A percentile compares a stretch with the other conserved stretches of the same genome.
These are phyloP conservation scores for Syzygium aqueum DNA, from an alignment of 345 rosid species.

Conservation along the genomic window DNA sequence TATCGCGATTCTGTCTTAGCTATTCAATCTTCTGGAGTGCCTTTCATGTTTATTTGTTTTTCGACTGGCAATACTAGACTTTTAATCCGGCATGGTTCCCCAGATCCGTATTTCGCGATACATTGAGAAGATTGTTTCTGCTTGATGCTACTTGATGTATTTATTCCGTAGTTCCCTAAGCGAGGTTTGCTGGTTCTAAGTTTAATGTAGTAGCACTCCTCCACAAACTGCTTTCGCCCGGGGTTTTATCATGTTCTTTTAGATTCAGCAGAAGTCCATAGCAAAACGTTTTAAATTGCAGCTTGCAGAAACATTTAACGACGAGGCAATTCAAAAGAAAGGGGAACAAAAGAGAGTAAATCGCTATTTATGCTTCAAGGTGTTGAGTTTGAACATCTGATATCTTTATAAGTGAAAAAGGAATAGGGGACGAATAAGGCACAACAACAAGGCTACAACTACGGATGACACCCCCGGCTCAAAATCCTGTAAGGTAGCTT, in stretches of 20 bases:
- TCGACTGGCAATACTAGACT: background rate
- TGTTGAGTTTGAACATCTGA: background rate
- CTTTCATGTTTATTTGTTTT: background rate
- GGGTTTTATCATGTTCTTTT: background rate
- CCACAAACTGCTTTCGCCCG: background rate
- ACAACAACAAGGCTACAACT: background rate
- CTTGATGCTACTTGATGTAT: background rate
- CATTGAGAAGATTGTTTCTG: background rate
- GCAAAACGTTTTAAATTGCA: background rate
- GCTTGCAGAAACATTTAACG: background rate
- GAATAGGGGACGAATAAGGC: background rate
- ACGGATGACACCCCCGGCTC: background rate
- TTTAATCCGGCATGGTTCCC: background rate
- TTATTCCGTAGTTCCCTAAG: background rate
- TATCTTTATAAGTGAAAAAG: background rate
- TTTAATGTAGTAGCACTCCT: background rate
- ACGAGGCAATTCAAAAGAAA: background rate
- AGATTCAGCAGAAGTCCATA: background rate
- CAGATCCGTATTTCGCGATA: fast-evolving
- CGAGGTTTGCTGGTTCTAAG: background rate
- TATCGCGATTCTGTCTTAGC: background rate
- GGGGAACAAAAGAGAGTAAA: background rate
- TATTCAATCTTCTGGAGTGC: background rate
- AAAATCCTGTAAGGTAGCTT: slow-evolving; percentile 32
- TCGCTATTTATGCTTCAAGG: background rate